These are phyloP conservation scores for Nemania serpens DNA, from an alignment of 2,329 filamentous ascomycete genomes.

Conservation along the genomic window DNA sequence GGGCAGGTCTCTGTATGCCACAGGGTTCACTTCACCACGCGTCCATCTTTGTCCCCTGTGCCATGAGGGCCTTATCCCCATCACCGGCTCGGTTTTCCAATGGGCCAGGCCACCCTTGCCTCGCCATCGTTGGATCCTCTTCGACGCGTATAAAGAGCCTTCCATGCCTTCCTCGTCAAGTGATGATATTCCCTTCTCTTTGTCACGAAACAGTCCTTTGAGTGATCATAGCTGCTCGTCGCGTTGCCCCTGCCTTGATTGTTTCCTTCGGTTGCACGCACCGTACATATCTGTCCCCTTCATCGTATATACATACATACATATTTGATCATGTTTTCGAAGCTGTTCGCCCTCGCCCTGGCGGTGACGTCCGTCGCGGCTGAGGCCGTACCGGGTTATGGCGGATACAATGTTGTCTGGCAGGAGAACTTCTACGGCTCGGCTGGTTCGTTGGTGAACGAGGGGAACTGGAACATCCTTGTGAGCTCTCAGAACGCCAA, in stretches of 20 bases:
- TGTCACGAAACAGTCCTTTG: conserved; percentile 25
- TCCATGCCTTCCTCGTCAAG: conserved; percentile 26
- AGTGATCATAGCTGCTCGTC: conserved; percentile 31
- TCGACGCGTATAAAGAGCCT: conserved; percentile 28
- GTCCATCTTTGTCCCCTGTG: conserved; percentile 31
- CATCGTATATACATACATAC: conserved; percentile 14
- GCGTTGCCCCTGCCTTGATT: conserved; percentile 34
- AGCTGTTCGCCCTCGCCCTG: conserved; percentile 31
- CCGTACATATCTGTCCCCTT: conserved; percentile 11
- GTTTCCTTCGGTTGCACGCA: conserved; percentile 28
- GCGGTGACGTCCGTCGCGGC: conserved; percentile 29
- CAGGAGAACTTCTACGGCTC: conserved; percentile 51
- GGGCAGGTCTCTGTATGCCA: conserved; percentile 24
- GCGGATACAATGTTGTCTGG: conserved; percentile 51
- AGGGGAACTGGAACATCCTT: conserved; percentile 52
- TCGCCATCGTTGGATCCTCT: conserved; percentile 4
- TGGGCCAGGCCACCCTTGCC: conserved; percentile 20
- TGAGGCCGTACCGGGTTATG: conserved; percentile 43
- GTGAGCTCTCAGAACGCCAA: conserved; percentile 50
- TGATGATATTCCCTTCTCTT: conserved; percentile 28
- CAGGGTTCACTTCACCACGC: conserved; percentile 26
- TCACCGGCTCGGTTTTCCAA: conserved; percentile 12
- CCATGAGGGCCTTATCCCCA: conserved; percentile 36
- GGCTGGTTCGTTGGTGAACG: conserved; percentile 45
- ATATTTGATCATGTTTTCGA: conserved; percentile 32